These are phyloP conservation scores for Fusarium verticillioides DNA, from an alignment of 2,329 filamentous ascomycete species.

Conservation along the genomic window DNA sequence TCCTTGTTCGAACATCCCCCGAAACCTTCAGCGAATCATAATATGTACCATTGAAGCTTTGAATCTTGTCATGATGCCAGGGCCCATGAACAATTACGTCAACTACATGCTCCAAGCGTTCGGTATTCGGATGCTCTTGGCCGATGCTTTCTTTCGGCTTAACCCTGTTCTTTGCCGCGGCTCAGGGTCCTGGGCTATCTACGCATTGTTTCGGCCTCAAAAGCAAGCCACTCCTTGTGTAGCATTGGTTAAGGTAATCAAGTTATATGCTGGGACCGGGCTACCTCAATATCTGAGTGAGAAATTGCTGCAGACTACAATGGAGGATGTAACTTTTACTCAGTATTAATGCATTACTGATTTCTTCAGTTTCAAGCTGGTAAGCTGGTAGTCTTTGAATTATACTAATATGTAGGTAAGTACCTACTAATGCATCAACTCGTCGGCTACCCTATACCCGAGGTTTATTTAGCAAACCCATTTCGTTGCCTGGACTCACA, in stretches of 20 bases:
- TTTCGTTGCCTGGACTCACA: background rate
- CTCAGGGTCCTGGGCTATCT: conserved; percentile 27
- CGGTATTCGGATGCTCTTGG: conserved; percentile 29
- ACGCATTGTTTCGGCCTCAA: conserved; percentile 41
- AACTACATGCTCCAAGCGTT: conserved; percentile 33
- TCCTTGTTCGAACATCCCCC: background rate
- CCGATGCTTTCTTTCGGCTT: conserved; percentile 41
- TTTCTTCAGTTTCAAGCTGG: background rate
- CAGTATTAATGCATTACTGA: background rate
- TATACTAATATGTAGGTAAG: background rate
- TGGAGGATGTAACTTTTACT: no score
- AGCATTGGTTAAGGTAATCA: no score
- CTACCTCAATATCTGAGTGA: no score
- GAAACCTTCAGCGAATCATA: background rate
- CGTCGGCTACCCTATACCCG: background rate
- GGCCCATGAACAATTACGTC: conserved; percentile 33
- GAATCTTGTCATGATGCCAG: background rate
- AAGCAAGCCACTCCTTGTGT: no score
- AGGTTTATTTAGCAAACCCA: rapidly evolving
- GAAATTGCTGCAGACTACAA: no score
- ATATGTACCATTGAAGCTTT: background rate
- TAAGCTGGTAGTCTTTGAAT: background rate
- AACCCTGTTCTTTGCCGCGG: conserved; percentile 29
- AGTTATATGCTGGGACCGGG: no score
- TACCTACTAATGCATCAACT: background rate